Conservation (phyloP, 768 basidiomycete genomes). For the Clitopilus passeckerianus region DNA sequence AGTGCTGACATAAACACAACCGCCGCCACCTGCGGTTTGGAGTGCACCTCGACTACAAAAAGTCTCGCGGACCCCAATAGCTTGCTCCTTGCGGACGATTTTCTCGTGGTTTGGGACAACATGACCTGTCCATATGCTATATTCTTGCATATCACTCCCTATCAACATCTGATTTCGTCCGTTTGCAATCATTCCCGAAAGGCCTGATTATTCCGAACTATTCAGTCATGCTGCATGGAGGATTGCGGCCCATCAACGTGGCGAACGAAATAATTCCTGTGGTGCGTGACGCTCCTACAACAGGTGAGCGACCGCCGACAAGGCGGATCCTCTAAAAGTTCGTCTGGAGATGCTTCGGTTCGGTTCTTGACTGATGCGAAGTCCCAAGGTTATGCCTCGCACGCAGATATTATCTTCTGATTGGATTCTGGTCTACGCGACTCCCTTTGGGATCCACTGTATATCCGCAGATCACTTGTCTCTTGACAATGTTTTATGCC, state of each 20-base stretch:
- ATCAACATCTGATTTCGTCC: not conserved
- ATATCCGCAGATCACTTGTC: too few species aligned
- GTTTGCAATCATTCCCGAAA: not conserved
- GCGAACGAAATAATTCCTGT: not conserved
- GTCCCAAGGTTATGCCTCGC: not conserved
- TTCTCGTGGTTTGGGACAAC: not conserved
- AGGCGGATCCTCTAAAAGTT: not conserved
- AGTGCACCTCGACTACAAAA: not conserved
- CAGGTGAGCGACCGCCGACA: not conserved
- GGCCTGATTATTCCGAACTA: not conserved
- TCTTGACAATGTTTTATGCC: too few species aligned
- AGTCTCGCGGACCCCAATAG: not conserved
- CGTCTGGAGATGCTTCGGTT: not conserved
- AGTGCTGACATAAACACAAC: not conserved
- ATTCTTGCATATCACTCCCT: not conserved
- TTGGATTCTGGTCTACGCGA: not conserved
- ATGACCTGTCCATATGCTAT: not conserved
- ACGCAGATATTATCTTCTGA: not conserved
- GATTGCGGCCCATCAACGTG: not conserved
- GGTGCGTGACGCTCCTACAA: not conserved
- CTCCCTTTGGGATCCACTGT: too few species aligned
- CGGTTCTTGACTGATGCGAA: not conserved
- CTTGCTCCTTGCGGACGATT: not conserved
- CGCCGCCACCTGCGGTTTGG: not conserved
- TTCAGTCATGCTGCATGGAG: not conserved